Evolutionary conservation across 2,329 filamentous ascomycete species (phyloP), one percentile per base, ranked within the genome.

Genomic region (Alternaria arborescens): DNA sequence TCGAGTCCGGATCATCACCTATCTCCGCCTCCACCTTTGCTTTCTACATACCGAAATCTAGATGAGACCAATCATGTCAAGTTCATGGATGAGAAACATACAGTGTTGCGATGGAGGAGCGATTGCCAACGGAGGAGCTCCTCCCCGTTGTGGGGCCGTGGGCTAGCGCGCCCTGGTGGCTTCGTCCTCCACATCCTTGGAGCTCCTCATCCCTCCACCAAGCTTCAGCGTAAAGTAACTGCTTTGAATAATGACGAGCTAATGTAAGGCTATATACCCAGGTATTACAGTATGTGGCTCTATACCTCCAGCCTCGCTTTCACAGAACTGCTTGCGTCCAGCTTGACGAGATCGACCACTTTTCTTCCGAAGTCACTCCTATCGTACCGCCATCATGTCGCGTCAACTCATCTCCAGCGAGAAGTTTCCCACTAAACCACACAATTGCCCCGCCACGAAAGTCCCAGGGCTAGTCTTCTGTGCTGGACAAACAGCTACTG

Each of bases 341-440:
- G 34, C 34, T 36, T 36, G 34, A 36, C 12, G 11, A 6, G 34
- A 7, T 14, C 12, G 12, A 6, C 14, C 1, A 26, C 18, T n/a
- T 42, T 42, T 30, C 8, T 36, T 14, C 5, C 34, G 1, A n/a
- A 36, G 12, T 22, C 11, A 14, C 34, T 14, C 34, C 12, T 36
- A 36, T 16, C 34, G 12, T 7, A 36, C 4, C 12, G 8, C n/a
- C 30, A 58, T n/a, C 41, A 70, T 70, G 68, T 70, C 68, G 20
- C 62, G 66, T 24, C 66, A 70, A 52, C 66, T 69, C 54, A 70
- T 70, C 32, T 70, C 68, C 30, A 69, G 66, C 56, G 68, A 70
- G 41, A 70, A 70, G 47, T 70, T 70, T 41, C 66, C 68, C 41
- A 46, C 68, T n/a, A 70, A 70, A 56, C 68, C 68, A 16, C 68